Conservation (phyloP, 2,329 filamentous ascomycete species). For the Verticillium klebahnii region DNA sequence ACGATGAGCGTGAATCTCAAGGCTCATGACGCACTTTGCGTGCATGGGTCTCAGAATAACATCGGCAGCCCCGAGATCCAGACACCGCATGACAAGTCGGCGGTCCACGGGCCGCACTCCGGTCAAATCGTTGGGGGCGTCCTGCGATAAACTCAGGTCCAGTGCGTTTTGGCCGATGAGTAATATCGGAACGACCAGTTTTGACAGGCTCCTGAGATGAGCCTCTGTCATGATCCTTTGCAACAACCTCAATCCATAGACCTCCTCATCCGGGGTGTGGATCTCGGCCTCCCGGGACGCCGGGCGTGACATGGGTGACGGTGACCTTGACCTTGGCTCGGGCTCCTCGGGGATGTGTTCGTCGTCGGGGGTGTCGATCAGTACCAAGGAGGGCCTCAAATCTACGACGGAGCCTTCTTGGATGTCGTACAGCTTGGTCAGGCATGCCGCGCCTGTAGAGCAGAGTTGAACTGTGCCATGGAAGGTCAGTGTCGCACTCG, state of each 20-base stretch:
- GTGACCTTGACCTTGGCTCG: slow-evolving; percentile 30
- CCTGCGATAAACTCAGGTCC: slow-evolving; percentile 18
- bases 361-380: slow-evolving; percentile 52
- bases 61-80: slow-evolving; percentile 84
- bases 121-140: slow-evolving; percentile 15
- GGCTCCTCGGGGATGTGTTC: slow-evolving; percentile 34
- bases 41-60: slow-evolving; percentile 78
- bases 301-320: slow-evolving; percentile 38
- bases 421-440: slow-evolving; percentile 47
- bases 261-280: slow-evolving; percentile 39
- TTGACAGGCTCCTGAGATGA: slow-evolving; percentile 50
- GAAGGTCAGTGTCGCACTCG: background rate
- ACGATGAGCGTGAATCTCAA: slow-evolving; percentile 81
- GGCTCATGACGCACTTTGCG: slow-evolving; percentile 65
- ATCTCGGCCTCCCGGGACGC: slow-evolving; percentile 31
- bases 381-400: slow-evolving; percentile 51
- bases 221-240: slow-evolving; percentile 55
- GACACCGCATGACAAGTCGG: slow-evolving; percentile 60
- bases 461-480: slow-evolving; percentile 45
- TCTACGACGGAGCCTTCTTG: slow-evolving; percentile 48
- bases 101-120: slow-evolving; percentile 30
- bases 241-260: slow-evolving; percentile 51
- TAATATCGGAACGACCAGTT: slow-evolving; percentile 52
- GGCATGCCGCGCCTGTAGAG: slow-evolving; percentile 46
- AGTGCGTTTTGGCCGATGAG: slow-evolving; percentile 39